Conservation (phyloP, 768 basidiomycete genomes). For the Artomyces pyxidatus region DNA sequence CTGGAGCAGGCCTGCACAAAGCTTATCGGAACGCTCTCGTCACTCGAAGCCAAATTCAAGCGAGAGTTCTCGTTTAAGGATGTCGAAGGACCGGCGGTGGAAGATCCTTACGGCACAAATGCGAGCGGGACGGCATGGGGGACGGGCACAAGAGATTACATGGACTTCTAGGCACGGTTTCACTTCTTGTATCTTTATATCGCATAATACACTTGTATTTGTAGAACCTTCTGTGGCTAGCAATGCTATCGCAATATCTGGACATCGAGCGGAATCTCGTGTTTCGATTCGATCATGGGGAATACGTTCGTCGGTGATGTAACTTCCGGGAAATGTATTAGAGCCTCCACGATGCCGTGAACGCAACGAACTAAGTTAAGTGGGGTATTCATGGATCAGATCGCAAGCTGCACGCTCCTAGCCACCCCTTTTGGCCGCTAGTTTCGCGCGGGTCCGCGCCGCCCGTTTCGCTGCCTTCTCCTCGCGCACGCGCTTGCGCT, state of each 20-base stretch:
- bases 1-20: constrained; percentile 79
- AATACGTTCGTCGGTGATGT: too few relatives aligned
- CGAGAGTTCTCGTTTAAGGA: constrained; percentile 78
- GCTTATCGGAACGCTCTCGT: constrained; percentile 55
- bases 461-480: constrained; percentile 32
- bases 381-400: too few relatives aligned
- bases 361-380: too few relatives aligned
- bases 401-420: too few relatives aligned
- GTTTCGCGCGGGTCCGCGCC: constrained; percentile 24
- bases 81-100: constrained; percentile 36
- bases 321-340: too few relatives aligned
- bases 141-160: constrained; percentile 16
- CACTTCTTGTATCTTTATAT: constrained; percentile 8
- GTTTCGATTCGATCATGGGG: too few relatives aligned
- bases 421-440: constrained; percentile 10
- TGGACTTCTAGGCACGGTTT: constrained; percentile 16
- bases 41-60: constrained; percentile 70
- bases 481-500: constrained; percentile 47
- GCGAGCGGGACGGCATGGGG: constrained; percentile 16
- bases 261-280: too few relatives aligned
- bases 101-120: constrained; percentile 24
- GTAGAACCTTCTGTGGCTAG: constrained; percentile 4
- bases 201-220: constrained; percentile 1
- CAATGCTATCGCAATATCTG: too few relatives aligned
- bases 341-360: too few relatives aligned